Evolutionary conservation across 768 basidiomycete species (phyloP).

Genomic region (Crucibulum laeve): DNA sequence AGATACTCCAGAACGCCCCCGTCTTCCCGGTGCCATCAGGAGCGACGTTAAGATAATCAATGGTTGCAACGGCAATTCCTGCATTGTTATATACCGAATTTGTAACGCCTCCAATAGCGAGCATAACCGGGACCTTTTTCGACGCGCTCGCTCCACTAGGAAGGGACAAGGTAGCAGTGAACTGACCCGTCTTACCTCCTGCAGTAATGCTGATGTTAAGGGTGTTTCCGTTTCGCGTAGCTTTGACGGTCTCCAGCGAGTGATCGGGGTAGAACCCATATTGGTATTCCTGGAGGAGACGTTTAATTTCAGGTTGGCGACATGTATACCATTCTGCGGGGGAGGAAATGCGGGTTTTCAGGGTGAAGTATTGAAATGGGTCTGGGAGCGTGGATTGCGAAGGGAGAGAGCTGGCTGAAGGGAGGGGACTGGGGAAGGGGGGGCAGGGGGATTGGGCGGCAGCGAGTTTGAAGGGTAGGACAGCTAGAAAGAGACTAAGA

Average conservation of each 20-base stretch:
- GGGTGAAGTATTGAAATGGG: constrained; percentile 32
- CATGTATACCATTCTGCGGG: constrained; percentile 34
- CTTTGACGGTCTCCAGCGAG: constrained; percentile 28
- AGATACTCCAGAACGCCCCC: constrained; percentile 26
- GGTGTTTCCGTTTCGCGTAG: constrained; percentile 13
- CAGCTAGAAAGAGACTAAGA: too few relatives aligned
- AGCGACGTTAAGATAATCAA: constrained; percentile 7
- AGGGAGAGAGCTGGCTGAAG: constrained; percentile 3
- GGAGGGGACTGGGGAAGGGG: constrained; percentile 6
- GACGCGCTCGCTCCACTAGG: constrained; percentile 17
- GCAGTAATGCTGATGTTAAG: constrained; percentile 6
- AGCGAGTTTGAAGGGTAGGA: too few relatives aligned
- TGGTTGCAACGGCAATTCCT: constrained; percentile 23
- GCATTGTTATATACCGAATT: constrained; percentile 8
- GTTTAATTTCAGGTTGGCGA: constrained; percentile 29
- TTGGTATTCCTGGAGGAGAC: constrained; percentile 31
- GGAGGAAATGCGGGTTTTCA: constrained; percentile 22
- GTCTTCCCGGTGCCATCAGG: constrained; percentile 9
- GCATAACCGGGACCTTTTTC: constrained; percentile 8
- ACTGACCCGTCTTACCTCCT: constrained; percentile 24
- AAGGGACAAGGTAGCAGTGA: constrained; percentile 28
- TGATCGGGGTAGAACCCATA: constrained; percentile 26
- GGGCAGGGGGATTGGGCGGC: constrained; percentile 5
- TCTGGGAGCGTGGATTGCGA: constrained; percentile 23
- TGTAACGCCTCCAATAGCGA: constrained; percentile 7